A percentile compares a stretch with the other conserved stretches of the same genome.
phyloP scores from a whole-genome alignment of 257 asterid genomes.

The Buddleja alternifolia region DNA sequence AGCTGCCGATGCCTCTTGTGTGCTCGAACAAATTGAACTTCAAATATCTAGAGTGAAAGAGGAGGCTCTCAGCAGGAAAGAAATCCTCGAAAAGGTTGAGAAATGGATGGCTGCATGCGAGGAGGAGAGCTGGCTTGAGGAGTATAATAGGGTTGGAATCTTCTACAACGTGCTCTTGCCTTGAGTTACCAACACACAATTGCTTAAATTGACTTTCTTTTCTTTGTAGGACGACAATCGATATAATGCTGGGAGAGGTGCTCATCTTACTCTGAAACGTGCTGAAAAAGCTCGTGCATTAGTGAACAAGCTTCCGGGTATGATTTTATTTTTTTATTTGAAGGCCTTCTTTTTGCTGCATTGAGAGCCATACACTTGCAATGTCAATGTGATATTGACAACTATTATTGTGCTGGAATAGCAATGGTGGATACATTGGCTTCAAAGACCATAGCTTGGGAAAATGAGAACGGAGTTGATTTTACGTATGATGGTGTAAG shows the following conservation, averaged over 20 bases:
- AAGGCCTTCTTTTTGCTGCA: neutral
- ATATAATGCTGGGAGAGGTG: slow-evolving; percentile 95
- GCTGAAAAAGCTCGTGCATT: slow-evolving; percentile 97
- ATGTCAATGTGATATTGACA: too few species aligned
- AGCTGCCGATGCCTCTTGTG: slow-evolving; percentile 79
- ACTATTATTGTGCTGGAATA: slow-evolving; percentile 34
- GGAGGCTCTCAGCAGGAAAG: slow-evolving; percentile 91
- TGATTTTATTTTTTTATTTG: slow-evolving; percentile 17
- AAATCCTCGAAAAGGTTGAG: slow-evolving; percentile 92
- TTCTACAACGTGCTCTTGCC: slow-evolving; percentile 12
- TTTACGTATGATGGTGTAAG: slow-evolving; percentile 95
- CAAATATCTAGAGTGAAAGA: slow-evolving; percentile 87
- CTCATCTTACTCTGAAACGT: slow-evolving; percentile 92
- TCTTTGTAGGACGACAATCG: slow-evolving; percentile 84
- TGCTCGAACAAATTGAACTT: slow-evolving; percentile 88
- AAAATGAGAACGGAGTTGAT: slow-evolving; percentile 74
- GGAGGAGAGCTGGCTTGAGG: slow-evolving; percentile 99
- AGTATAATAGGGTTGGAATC: slow-evolving; percentile 80
- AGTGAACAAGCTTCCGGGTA: slow-evolving; percentile 96
- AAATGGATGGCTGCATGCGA: slow-evolving; percentile 96
- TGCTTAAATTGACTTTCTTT: slow-evolving; percentile 30
- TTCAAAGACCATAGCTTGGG: slow-evolving; percentile 82
- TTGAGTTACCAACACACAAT: slow-evolving; percentile 15
- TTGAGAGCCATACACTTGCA: neutral
- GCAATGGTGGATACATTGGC: slow-evolving; percentile 93